These are phyloP conservation scores for Kluyveromyces dobzhanskii DNA, from an alignment of 805 yeast species.

Conservation along the genomic window DNA sequence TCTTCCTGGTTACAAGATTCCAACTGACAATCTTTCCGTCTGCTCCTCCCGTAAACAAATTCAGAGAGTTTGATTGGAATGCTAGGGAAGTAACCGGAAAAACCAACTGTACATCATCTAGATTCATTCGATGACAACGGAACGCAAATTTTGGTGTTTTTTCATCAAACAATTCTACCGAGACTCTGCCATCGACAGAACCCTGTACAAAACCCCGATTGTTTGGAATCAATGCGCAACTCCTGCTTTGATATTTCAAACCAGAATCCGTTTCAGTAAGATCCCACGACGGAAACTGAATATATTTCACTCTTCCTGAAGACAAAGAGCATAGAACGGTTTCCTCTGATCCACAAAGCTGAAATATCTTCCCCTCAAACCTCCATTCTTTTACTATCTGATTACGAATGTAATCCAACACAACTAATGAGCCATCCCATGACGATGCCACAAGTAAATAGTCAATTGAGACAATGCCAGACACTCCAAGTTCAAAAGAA, in stretches of 20 bases:
- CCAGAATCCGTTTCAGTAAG: constrained; percentile 53
- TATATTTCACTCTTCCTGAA: constrained; percentile 44
- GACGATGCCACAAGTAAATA: constrained; percentile 45
- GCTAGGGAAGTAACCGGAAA: constrained; percentile 70
- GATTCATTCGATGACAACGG: constrained; percentile 60
- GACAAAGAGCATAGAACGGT: constrained; percentile 47
- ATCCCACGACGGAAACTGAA: constrained; percentile 42
- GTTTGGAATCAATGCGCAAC: constrained; percentile 45
- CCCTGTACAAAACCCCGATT: constrained; percentile 56
- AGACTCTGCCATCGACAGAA: constrained; percentile 76
- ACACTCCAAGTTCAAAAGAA: constrained; percentile 36
- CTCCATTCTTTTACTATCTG: constrained; percentile 4
- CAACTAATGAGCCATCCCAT: constrained; percentile 48
- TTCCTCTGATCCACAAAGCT: constrained; percentile 47
- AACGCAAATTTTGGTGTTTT: constrained; percentile 57
- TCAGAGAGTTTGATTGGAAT: constrained; percentile 71
- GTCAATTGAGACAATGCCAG: constrained; percentile 20
- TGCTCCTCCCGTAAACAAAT: constrained; percentile 83
- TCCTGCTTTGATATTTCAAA: constrained; percentile 55
- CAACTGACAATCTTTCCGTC: constrained; percentile 85
- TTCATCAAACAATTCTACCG: constrained; percentile 59
- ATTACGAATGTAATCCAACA: constrained; percentile 36
- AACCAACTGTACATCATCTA: constrained; percentile 43
- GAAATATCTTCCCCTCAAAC: constrained; percentile 32
- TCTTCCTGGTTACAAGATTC: constrained; percentile 77